Percentiles rank a stretch among this genome's conserved stretches.
Conservation (phyloP, 768 basidiomycete species). For the Obba rivulosa region DNA sequence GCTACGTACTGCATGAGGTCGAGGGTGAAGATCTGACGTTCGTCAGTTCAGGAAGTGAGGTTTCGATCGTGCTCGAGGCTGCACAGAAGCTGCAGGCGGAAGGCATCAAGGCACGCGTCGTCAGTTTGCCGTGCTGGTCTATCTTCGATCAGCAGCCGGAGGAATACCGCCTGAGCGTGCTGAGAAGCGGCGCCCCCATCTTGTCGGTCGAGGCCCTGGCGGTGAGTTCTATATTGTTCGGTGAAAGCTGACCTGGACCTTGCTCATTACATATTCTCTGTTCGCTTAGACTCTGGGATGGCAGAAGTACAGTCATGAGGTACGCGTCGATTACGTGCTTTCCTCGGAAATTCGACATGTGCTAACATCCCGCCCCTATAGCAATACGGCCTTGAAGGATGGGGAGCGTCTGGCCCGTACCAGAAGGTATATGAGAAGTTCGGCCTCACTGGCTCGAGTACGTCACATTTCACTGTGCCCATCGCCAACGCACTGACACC, state of each 20-base stretch:
- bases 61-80: constrained; percentile 82
- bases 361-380: constrained; percentile 21
- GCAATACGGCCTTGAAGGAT: constrained; percentile 69
- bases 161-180: constrained; percentile 77
- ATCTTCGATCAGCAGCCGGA: constrained; percentile 78
- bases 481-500: not conserved
- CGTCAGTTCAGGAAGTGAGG: constrained; percentile 87
- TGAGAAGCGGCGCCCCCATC: constrained; percentile 87
- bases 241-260: not conserved
- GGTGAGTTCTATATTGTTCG: constrained; percentile 28
- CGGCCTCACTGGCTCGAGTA: constrained; percentile 73
- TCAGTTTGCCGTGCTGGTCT: constrained; percentile 87
- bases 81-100: constrained; percentile 71
- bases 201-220: constrained; percentile 82
- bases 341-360: not conserved
- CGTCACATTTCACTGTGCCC: constrained; percentile 22
- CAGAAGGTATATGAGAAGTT: constrained; percentile 89
- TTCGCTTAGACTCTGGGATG: constrained; percentile 64
- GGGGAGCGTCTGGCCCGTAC: constrained; percentile 90
- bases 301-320: constrained; percentile 88
- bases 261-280: not conserved
- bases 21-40: constrained; percentile 80
- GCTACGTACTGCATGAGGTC: constrained; percentile 85
- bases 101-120: constrained; percentile 78
- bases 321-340: constrained; percentile 18